These are phyloP conservation scores for Spiraea crenata DNA, from an alignment of 331 rosid species.

Conservation along the genomic window DNA sequence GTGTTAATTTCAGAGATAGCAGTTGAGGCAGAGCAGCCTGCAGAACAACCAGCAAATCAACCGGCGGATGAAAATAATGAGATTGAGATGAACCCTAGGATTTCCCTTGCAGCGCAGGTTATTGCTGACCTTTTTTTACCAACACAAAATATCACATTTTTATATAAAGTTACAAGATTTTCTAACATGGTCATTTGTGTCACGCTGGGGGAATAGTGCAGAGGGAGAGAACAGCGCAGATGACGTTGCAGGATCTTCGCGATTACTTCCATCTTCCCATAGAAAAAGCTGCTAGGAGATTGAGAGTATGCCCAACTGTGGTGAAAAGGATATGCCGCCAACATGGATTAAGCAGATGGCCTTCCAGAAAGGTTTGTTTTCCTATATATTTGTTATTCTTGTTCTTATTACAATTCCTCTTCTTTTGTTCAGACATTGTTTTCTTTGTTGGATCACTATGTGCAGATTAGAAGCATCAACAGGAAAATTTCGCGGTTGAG, in stretches of 20 bases:
- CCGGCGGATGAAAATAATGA: not conserved
- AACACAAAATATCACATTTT: not conserved
- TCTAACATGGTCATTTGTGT: not conserved
- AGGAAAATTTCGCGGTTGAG: conserved; percentile 37
- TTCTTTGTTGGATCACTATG: not conserved
- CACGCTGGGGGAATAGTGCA: conserved; percentile 22
- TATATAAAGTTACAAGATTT: not conserved
- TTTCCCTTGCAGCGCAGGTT: conserved; percentile 50
- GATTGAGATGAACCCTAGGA: conserved; percentile 5
- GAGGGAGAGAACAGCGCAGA: conserved; percentile 60
- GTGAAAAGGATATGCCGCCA: conserved; percentile 71
- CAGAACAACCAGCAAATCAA: not conserved
- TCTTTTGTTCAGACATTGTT: too few relatives aligned
- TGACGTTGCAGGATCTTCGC: conserved; percentile 46
- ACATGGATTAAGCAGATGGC: conserved; percentile 62
- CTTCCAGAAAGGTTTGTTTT: conserved; percentile 63
- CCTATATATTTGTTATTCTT: not conserved
- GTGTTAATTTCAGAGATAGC: not conserved
- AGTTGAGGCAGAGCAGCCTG: not conserved
- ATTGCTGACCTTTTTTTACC: not conserved
- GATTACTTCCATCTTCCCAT: conserved; percentile 58
- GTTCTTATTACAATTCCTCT: not conserved
- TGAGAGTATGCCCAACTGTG: conserved; percentile 57
- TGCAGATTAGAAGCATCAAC: conserved; percentile 48
- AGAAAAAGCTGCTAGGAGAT: conserved; percentile 44